Base-by-base conservation (phyloP, 2,329 filamentous ascomycete genomes). In the Aspergillus sp. region DNA sequence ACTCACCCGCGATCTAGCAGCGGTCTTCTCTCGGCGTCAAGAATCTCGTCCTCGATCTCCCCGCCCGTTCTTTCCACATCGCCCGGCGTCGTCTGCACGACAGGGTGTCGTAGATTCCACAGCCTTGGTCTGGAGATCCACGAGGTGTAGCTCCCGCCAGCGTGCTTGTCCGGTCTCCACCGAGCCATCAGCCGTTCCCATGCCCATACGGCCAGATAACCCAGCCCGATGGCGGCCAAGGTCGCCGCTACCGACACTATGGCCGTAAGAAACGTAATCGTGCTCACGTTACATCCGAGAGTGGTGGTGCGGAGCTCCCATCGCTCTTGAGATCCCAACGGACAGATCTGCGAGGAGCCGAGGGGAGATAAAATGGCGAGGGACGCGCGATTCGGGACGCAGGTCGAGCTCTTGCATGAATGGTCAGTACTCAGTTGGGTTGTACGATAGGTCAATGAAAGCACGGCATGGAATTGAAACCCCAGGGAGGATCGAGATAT, bases 251-350 rank as follows among this genome's bases (percentile, higher is more conserved):
- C 61, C 11, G 71, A 59, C 13, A 67, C 63, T 1, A 68, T 38
- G 11, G 65, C 63, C 16, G 70, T 70, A 16, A 76, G 41, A 25
- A 75, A 62, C 2, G 71, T 74, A 53, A 71, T 57, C 0, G 71
- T 74, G 51, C 72, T 75, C 23, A 73, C 71, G 38, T 68, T 61
- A 47, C 74, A 76, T 19, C 72, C 71, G 19, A 76, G 68, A 1
- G 71, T 68, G 14, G 58, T 49, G 10, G 71, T 64, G 5, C 74
- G 65, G 19, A 76, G 58, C 46, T 76, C 74, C 73, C 74, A 76
- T 48, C 70, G 61, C 61, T 76, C 73, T 44, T 67, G 64, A 17
- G 66, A 59, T 2, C 65, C 70, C 20, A 76, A 62, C 0, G 73
- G 72, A 49, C 74, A 76, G 49, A 76, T 70, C 4, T 62, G 51